Evolutionary conservation across 805 yeast species (phyloP), one percentile per base, ranked within the genome.

Genomic region (Lipomyces anomalus): DNA sequence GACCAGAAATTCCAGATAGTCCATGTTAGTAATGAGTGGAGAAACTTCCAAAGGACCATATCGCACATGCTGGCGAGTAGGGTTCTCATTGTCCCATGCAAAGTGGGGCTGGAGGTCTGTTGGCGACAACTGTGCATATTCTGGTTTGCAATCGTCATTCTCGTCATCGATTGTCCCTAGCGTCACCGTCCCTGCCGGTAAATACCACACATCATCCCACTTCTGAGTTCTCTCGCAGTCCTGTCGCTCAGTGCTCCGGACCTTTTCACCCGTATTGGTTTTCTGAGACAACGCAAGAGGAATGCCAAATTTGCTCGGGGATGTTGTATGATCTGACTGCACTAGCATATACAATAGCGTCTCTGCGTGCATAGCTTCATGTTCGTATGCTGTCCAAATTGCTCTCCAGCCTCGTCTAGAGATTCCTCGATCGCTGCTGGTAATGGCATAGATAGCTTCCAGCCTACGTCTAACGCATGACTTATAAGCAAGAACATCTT

Each of bases 81-180:
- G 58, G 23, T 47, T 48, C 32, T 55, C 58, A 23, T 55, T 55
- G 29, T 55, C 58, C 58, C 58, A 55, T 6, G 49, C 58, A 38
- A 42, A 45, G 13, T 35, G 29, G 16, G 24, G 35, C 21, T 39
- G n/a, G n/a, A n/a, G n/a, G n/a, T n/a, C n/a, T n/a, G n/a, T n/a
- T n/a, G n/a, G n/a, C n/a, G n/a, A n/a, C n/a, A n/a, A 23, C 28
- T 5, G 29, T 16, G 21, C 23, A n/a, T 22, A 11, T 21, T 32
- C 42, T 9, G 23, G 28, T 24, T n/a, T 22, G 22, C 20, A 34
- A 22, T 47, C 52, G 13, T 16, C 38, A 9, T 22, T 26, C 16
- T 36, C 43, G 6, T 9, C 20, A 35, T 50, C 55, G 26, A 37
- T 34, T 35, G 44, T 42, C 7, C 56, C 56, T 20, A 51, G 17